Conservation (phyloP, 2,329 filamentous ascomycete genomes). For the Diaporthe citrichinensis region DNA sequence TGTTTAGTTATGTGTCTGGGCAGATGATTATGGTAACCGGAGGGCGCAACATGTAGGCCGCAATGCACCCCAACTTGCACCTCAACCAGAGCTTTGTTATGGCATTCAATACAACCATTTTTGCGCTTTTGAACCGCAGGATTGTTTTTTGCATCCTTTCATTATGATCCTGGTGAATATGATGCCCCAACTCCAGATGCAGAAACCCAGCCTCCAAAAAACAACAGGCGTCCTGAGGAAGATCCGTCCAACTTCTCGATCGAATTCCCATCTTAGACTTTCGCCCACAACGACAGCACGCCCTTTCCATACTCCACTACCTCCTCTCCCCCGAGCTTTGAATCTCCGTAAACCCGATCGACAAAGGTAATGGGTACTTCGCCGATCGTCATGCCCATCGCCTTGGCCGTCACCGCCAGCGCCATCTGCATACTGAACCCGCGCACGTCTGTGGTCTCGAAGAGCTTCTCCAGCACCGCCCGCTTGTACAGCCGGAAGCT, state of each 20-base stretch:
- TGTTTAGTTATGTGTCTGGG: slow-evolving; percentile 87
- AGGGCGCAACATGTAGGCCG: slow-evolving; percentile 72
- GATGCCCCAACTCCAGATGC: slow-evolving; percentile 41
- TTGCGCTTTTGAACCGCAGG: background rate
- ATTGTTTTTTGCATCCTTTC: background rate
- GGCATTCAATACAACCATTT: background rate
- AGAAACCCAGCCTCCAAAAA: slow-evolving; percentile 45
- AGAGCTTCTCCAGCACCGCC: slow-evolving; percentile 88
- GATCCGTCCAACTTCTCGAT: slow-evolving; percentile 13
- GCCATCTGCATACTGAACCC: slow-evolving; percentile 99
- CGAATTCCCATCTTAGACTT: slow-evolving; percentile 65
- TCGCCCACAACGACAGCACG: slow-evolving; percentile 82
- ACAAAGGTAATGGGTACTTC: slow-evolving; percentile 98
- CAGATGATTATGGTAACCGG: slow-evolving; percentile 92
- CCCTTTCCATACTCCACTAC: slow-evolving; percentile 63
- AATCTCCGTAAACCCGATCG: slow-evolving; percentile 88
- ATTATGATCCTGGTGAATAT: slow-evolving; percentile 33
- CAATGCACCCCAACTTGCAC: background rate
- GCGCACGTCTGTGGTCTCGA: slow-evolving; percentile 91
- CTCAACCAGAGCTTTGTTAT: background rate
- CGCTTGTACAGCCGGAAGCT: slow-evolving; percentile 97
- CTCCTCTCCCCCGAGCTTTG: background rate
- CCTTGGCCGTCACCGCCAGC: slow-evolving; percentile 98
- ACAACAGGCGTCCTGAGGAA: background rate
- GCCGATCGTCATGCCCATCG: slow-evolving; percentile 92